A percentile compares a stretch with the other conserved stretches of the same genome.
Evolutionary conservation across 495 filamentous ascomycete species (phyloP).

Genomic region (Ramalina peruviana): DNA sequence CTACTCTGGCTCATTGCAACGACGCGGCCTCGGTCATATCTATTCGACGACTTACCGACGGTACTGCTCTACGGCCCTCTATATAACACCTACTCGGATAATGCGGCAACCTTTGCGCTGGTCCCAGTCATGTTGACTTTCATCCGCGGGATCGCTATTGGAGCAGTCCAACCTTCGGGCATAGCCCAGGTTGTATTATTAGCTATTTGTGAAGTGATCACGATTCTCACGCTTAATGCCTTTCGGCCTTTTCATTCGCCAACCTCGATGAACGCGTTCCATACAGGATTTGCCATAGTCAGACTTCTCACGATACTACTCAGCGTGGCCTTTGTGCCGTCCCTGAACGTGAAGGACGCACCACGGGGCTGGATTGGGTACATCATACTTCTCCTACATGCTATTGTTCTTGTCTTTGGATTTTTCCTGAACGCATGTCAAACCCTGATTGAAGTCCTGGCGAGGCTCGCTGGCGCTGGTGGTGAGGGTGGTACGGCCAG

Average conservation of each 20-base stretch:
- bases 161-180: constrained; percentile 82
- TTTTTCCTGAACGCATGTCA: constrained; percentile 89
- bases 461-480: constrained; percentile 66
- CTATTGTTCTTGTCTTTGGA: constrained; percentile 73
- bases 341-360: constrained; percentile 58
- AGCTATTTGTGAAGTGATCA: constrained; percentile 85
- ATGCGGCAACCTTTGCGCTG: constrained; percentile 75
- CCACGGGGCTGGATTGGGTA: constrained; percentile 93
- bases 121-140: constrained; percentile 74
- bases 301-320: constrained; percentile 69
- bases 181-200: constrained; percentile 84
- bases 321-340: constrained; percentile 76
- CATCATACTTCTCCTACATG: constrained; percentile 76
- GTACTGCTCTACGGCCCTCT: constrained; percentile 83
- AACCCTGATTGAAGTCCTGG: constrained; percentile 74
- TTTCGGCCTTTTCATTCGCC: constrained; percentile 81
- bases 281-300: constrained; percentile 67
- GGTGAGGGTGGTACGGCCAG: constrained; percentile 59
- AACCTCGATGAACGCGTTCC: constrained; percentile 97
- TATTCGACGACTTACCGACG: constrained; percentile 87
- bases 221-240: constrained; percentile 73
- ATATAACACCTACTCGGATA: constrained; percentile 94
- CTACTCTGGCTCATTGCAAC: constrained; percentile 63
- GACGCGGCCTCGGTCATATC: constrained; percentile 65
- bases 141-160: constrained; percentile 77